phyloP scores from a whole-genome alignment of 495 filamentous ascomycete genomes.

The Bacidia gigantensis region DNA sequence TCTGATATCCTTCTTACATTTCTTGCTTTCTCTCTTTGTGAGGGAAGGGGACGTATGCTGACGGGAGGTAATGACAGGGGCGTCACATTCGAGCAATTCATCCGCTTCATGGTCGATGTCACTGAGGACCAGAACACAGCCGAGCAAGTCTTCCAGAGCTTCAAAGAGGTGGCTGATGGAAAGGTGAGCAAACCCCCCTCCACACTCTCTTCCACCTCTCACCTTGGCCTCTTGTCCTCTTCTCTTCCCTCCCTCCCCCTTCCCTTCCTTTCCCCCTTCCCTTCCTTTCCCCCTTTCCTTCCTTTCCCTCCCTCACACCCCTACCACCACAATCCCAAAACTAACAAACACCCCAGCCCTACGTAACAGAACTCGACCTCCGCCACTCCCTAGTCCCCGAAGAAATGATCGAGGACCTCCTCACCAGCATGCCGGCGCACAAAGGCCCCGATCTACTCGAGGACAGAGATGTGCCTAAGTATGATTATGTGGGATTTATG shows the following conservation, averaged over 20 bases:
- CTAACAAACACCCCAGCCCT: conserved; percentile 57
- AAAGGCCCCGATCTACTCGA: conserved; percentile 64
- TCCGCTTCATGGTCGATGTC: conserved; percentile 96
- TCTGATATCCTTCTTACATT: too few relatives aligned
- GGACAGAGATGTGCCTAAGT: conserved; percentile 66
- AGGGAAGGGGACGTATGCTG: too few relatives aligned
- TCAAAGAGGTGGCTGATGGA: conserved; percentile 92
- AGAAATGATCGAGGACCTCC: conserved; percentile 82
- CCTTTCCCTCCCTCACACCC: background rate
- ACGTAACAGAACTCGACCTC: conserved; percentile 94
- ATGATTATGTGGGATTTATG: conserved; percentile 90
- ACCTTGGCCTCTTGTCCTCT: background rate
- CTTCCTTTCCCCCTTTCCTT: background rate
- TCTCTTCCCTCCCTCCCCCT: background rate
- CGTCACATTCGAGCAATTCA: conserved; percentile 97
- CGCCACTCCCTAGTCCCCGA: conserved; percentile 89
- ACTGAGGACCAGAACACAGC: conserved; percentile 98
- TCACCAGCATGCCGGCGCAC: conserved; percentile 72
- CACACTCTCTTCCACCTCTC: background rate
- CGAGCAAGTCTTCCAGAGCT: conserved; percentile 93
- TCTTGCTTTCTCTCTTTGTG: too few relatives aligned
- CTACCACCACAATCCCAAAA: too few relatives aligned
- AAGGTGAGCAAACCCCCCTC: conserved; percentile 43
- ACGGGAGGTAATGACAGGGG: background rate
- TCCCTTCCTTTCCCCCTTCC: background rate